Conservation (phyloP, 2,329 filamentous ascomycete species). For the Aurifilum marmelostoma region DNA sequence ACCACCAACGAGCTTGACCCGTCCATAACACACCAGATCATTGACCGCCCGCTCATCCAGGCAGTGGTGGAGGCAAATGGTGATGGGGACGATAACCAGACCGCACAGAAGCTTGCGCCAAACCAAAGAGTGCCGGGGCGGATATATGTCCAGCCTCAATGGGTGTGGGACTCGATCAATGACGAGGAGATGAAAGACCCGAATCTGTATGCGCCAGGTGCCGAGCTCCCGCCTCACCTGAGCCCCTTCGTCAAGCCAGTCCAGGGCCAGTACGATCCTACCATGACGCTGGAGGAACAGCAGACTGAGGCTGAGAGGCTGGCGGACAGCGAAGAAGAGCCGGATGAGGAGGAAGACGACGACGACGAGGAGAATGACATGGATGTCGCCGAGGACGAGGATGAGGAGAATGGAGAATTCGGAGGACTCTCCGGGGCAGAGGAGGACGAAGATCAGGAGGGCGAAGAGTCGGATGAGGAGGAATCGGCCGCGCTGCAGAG, state of each 20-base stretch:
- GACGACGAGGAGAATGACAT: constrained; percentile 51
- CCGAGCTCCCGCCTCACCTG: constrained; percentile 87
- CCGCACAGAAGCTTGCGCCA: constrained; percentile 56
- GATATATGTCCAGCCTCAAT: constrained; percentile 94
- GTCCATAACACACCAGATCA: constrained; percentile 92
- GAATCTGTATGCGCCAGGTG: constrained; percentile 87
- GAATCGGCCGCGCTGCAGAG: constrained; percentile 68
- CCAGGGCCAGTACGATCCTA: constrained; percentile 90
- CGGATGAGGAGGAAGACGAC: constrained; percentile 45
- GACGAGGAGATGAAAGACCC: constrained; percentile 85
- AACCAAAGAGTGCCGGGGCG: constrained; percentile 86
- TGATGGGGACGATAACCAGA: constrained; percentile 64
- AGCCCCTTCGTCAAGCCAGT: constrained; percentile 92
- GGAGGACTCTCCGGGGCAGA: constrained; percentile 54
- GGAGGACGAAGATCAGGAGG: constrained; percentile 49
- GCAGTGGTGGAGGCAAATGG: constrained; percentile 54
- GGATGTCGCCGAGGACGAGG: constrained; percentile 52
- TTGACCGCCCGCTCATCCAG: constrained; percentile 82
- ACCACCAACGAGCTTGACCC: constrained; percentile 87
- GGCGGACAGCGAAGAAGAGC: constrained; percentile 51
- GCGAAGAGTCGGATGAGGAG: constrained; percentile 59
- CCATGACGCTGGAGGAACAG: constrained; percentile 81
- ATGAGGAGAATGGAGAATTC: constrained; percentile 50
- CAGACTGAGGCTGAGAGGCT: constrained; percentile 85
- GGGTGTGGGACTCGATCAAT: constrained; percentile 98